A percentile compares a stretch with the other conserved stretches of the same genome.
phyloP scores from a whole-genome alignment of 73 alveolate species.

The Stentor roeselii region DNA sequence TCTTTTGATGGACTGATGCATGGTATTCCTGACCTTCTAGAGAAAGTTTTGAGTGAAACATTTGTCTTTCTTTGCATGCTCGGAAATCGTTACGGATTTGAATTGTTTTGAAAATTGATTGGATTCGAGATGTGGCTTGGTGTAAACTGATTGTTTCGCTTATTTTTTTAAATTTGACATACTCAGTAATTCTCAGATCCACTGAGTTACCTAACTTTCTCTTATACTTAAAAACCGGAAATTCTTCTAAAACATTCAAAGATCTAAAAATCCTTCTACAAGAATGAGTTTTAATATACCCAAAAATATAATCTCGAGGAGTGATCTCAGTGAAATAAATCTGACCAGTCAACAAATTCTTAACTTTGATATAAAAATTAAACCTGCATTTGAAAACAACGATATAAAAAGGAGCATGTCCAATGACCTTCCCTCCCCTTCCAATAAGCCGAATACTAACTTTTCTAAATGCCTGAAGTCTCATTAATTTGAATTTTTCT shows the following conservation, averaged over 20 bases:
- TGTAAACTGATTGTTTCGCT: not conserved
- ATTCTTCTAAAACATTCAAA: not conserved
- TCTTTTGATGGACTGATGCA: not conserved
- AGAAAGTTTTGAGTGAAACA: not conserved
- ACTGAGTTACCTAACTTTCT: not conserved
- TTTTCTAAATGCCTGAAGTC: not conserved
- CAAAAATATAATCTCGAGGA: not conserved
- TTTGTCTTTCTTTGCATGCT: too few species aligned
- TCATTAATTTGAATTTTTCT: not conserved
- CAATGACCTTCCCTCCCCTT: not conserved
- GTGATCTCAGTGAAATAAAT: not conserved
- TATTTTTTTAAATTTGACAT: too few species aligned
- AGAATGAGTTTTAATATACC: not conserved
- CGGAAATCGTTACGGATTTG: not conserved
- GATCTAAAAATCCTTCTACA: not conserved
- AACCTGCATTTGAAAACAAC: not conserved
- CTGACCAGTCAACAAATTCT: not conserved
- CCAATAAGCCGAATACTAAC: not conserved
- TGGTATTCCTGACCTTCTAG: not conserved
- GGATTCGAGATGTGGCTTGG: not conserved
- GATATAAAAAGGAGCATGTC: not conserved
- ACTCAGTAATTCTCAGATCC: not conserved
- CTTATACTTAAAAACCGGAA: not conserved
- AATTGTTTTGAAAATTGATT: not conserved
- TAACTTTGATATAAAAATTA: not conserved